phyloP scores from a whole-genome alignment of 768 basidiomycete species.

The Rhodotorula kratochvilovae region DNA sequence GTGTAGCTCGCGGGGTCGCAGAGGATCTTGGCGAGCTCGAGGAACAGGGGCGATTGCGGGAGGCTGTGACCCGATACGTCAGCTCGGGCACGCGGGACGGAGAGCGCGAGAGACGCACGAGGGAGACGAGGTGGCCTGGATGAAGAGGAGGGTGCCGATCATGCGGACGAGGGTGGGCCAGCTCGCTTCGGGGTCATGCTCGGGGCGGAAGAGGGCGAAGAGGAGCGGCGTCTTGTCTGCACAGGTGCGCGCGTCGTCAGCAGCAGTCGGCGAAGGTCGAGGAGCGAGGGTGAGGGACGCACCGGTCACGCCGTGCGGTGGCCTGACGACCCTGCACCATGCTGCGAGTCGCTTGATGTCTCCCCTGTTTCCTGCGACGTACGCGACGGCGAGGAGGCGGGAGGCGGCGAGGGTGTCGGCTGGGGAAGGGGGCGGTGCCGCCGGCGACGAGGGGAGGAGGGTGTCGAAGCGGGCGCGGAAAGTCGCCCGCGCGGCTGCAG shows the following conservation, averaged over 20 bases:
- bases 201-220: conserved; percentile 16
- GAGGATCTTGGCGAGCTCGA: conserved; percentile 33
- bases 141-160: conserved; percentile 13
- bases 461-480: conserved; percentile 13
- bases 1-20: conserved; percentile 17
- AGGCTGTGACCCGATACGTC: not conserved
- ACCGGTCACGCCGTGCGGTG: not conserved
- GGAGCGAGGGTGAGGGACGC: not conserved
- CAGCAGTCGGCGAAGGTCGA: not conserved
- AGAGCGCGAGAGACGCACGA: conserved; percentile 14
- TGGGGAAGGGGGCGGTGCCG: not conserved
- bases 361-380: not conserved
- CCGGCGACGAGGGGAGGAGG: not conserved
- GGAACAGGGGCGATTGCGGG: conserved; percentile 27
- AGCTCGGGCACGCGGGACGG: not conserved
- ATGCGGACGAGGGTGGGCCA: conserved; percentile 10
- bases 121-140: not conserved
- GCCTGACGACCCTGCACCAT: conserved; percentile 26
- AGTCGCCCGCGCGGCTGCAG: not conserved
- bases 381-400: conserved; percentile 13
- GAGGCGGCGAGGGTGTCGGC: conserved; percentile 5
- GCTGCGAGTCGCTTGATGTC: conserved; percentile 20
- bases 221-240: conserved; percentile 24
- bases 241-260: rapidly evolving
- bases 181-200: not conserved